Conservation (phyloP, 768 basidiomycete species). For the Saitozyma podzolica region DNA sequence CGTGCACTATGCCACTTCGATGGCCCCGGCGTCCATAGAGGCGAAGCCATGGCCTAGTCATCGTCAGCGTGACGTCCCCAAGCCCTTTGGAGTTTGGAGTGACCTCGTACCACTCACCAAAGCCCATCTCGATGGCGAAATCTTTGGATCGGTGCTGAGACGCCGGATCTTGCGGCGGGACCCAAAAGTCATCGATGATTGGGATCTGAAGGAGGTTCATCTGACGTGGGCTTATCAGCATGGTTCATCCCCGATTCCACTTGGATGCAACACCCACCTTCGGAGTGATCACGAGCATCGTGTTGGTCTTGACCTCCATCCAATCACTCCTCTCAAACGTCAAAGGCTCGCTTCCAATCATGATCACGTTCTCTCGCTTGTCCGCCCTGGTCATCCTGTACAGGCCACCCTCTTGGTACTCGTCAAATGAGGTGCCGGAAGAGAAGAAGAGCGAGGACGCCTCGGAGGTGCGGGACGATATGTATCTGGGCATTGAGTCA, state of each 20-base stretch:
- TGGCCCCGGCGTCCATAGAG: too few relatives aligned
- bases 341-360: slow-evolving; percentile 78
- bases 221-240: slow-evolving; percentile 26
- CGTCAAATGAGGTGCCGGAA: slow-evolving; percentile 89
- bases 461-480: slow-evolving; percentile 85
- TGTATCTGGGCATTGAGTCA: slow-evolving; percentile 59
- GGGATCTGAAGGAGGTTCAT: slow-evolving; percentile 87
- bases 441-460: slow-evolving; percentile 97
- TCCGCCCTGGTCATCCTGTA: slow-evolving; percentile 95
- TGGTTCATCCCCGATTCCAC: neutral
- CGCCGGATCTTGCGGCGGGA: slow-evolving; percentile 79
- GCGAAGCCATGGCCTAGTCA: too few relatives aligned
- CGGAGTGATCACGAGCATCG: slow-evolving; percentile 90
- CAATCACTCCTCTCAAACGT: slow-evolving; percentile 99
- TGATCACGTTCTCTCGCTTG: slow-evolving; percentile 89
- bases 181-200: slow-evolving; percentile 88
- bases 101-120: slow-evolving; percentile 49
- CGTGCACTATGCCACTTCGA: too few relatives aligned
- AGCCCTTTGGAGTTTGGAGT: too few relatives aligned
- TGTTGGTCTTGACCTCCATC: slow-evolving; percentile 98
- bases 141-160: slow-evolving; percentile 69
- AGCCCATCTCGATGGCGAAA: slow-evolving; percentile 85
- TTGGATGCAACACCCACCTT: slow-evolving; percentile 62
- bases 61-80: too few relatives aligned
- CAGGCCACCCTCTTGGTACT: slow-evolving; percentile 82